phyloP scores from a whole-genome alignment of 768 basidiomycete genomes.

The Suillus clintonianus region DNA sequence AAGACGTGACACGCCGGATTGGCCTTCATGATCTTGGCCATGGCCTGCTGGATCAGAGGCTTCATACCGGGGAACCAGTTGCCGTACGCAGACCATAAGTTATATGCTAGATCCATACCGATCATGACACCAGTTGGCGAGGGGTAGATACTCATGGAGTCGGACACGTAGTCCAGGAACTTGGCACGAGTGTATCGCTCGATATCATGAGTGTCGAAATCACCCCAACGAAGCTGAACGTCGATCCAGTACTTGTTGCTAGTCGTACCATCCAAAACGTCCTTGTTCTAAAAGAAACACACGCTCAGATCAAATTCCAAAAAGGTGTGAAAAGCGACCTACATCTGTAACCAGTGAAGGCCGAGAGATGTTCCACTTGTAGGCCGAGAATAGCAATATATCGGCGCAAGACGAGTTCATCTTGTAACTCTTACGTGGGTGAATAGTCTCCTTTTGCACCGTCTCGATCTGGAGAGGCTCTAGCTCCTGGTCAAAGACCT shows the following conservation, averaged over 20 bases:
- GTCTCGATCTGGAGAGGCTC: constrained; percentile 99
- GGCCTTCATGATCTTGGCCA: constrained; percentile 99
- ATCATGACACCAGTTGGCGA: constrained; percentile 99
- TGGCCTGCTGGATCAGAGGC: constrained; percentile 95
- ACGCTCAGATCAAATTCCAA: constrained; percentile 9
- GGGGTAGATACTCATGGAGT: constrained; percentile 99
- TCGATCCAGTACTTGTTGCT: constrained; percentile 99
- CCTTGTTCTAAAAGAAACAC: constrained; percentile 65
- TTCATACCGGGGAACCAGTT: constrained; percentile 99
- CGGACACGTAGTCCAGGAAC: constrained; percentile 97
- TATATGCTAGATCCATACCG: constrained; percentile 98
- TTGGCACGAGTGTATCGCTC: constrained; percentile 98
- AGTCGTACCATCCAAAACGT: constrained; percentile 95
- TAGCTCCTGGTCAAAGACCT: constrained; percentile 98
- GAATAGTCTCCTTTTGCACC: constrained; percentile 99
- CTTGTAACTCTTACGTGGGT: constrained; percentile 99
- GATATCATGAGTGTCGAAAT: constrained; percentile 98
- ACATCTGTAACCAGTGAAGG: constrained; percentile 95
- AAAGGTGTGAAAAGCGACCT: constrained; percentile 26
- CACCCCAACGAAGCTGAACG: constrained; percentile 94
- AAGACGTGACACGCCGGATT: constrained; percentile 97
- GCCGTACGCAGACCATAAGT: constrained; percentile 97
- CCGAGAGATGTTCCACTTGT: constrained; percentile 98
- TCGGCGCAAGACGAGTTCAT: constrained; percentile 99
- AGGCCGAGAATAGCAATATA: constrained; percentile 94